Conservation (phyloP, 345 rosid species). For the Arabidopsis suecica region DNA sequence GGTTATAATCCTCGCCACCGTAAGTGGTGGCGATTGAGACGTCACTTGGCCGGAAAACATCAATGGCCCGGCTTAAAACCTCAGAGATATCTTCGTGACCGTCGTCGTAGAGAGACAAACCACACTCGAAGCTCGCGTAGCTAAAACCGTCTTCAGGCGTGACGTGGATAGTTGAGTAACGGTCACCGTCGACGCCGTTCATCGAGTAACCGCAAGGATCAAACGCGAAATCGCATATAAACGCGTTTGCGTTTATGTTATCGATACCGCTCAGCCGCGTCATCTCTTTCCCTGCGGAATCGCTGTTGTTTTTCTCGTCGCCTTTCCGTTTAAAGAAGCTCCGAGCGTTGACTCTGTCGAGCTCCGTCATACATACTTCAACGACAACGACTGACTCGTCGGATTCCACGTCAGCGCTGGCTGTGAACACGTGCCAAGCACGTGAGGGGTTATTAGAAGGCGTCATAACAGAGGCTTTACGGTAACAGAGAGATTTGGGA, state of each 20-base stretch:
- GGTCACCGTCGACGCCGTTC: slow-evolving; percentile 88
- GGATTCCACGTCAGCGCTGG: slow-evolving; percentile 49
- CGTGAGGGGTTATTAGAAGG: slow-evolving; percentile 66
- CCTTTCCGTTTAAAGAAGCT: slow-evolving; percentile 65
- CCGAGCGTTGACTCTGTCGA: slow-evolving; percentile 63
- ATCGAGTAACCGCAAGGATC: slow-evolving; percentile 99
- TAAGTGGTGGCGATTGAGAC: slow-evolving; percentile 77
- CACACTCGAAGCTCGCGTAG: slow-evolving; percentile 92
- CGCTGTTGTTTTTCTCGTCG: slow-evolving; percentile 53
- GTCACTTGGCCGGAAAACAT: slow-evolving; percentile 77
- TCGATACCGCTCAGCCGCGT: slow-evolving; percentile 74
- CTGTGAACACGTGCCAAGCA: slow-evolving; percentile 92
- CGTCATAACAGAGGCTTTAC: slow-evolving; percentile 77
- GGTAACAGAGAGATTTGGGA: slow-evolving; percentile 58
- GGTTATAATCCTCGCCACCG: slow-evolving; percentile 44
- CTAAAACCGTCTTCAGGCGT: slow-evolving; percentile 97
- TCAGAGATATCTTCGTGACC: slow-evolving; percentile 53
- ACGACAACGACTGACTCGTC: slow-evolving; percentile 47
- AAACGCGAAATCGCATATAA: slow-evolving; percentile 86
- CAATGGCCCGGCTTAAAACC: slow-evolving; percentile 63
- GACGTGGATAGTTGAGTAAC: slow-evolving; percentile 96
- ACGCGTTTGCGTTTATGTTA: slow-evolving; percentile 65
- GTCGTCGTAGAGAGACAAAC: slow-evolving; percentile 63
- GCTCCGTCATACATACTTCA: slow-evolving; percentile 97
- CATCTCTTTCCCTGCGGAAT: slow-evolving; percentile 75